These are phyloP conservation scores for Juglanconis sp. DNA, from an alignment of 2,329 filamentous ascomycete genomes.

Conservation along the genomic window DNA sequence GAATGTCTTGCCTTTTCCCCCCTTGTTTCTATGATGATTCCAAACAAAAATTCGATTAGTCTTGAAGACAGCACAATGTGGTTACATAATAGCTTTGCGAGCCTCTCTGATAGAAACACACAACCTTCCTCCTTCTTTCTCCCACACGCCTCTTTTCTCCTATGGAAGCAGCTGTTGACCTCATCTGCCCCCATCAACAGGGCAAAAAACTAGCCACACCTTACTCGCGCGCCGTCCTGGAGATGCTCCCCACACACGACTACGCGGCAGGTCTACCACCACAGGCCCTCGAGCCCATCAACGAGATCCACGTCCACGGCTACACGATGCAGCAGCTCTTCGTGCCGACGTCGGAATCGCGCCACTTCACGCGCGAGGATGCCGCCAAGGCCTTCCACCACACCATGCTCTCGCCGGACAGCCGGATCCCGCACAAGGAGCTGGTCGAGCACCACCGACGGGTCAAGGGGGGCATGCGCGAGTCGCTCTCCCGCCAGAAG, in stretches of 20 bases:
- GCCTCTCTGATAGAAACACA: conserved; percentile 62
- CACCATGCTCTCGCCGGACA: conserved; percentile 57
- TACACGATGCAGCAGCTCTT: conserved; percentile 64
- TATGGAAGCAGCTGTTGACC: conserved; percentile 21
- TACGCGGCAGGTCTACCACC: conserved; percentile 44
- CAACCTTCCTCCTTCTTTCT: conserved; percentile 13
- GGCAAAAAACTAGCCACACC: conserved; percentile 72
- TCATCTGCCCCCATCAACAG: conserved; percentile 41
- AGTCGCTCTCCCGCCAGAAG: conserved; percentile 34
- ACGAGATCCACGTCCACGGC: conserved; percentile 62
- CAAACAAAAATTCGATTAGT: conserved; percentile 93
- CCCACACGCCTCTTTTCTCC: neutral
- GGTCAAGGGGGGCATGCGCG: conserved; percentile 34
- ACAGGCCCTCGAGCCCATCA: conserved; percentile 57
- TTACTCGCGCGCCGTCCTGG: conserved; percentile 72
- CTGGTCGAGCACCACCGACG: conserved; percentile 55
- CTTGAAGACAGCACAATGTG: conserved; percentile 90
- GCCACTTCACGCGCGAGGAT: conserved; percentile 61
- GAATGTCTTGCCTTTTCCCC: neutral
- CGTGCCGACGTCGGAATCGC: conserved; percentile 60
- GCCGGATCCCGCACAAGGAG: conserved; percentile 60
- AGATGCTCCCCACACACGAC: conserved; percentile 75
- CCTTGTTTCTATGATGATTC: conserved; percentile 49
- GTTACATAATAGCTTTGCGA: conserved; percentile 79
- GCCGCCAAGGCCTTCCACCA: conserved; percentile 63